These are phyloP conservation scores for Davidsoniella australis DNA, from an alignment of 2,329 filamentous ascomycete species.

Conservation along the genomic window DNA sequence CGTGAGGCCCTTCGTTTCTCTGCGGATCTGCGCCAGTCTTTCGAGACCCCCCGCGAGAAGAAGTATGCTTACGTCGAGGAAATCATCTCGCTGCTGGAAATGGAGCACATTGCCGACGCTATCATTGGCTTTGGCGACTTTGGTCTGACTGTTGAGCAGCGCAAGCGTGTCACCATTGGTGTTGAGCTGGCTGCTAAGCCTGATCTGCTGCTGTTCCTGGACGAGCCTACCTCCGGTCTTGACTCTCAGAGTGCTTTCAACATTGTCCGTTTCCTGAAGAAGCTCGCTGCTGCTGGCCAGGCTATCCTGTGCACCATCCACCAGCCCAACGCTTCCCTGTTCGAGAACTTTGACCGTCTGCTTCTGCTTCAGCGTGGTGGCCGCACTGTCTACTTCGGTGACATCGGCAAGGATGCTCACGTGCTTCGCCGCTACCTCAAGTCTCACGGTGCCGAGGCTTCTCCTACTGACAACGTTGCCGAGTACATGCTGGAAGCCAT, in stretches of 20 bases:
- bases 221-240: slow-evolving; percentile 62
- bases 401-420: slow-evolving; percentile 59
- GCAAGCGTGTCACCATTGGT: slow-evolving; percentile 72
- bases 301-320: slow-evolving; percentile 85
- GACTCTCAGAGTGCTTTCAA: slow-evolving; percentile 54
- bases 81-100: slow-evolving; percentile 40
- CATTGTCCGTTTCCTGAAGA: slow-evolving; percentile 51
- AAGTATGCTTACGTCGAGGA: slow-evolving; percentile 45
- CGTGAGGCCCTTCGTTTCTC: slow-evolving; percentile 47
- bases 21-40: slow-evolving; percentile 41
- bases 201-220: slow-evolving; percentile 58
- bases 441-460: slow-evolving; percentile 41
- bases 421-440: slow-evolving; percentile 49
- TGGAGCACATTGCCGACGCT: slow-evolving; percentile 40
- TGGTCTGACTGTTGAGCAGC: slow-evolving; percentile 50
- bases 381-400: slow-evolving; percentile 70
- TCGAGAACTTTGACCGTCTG: slow-evolving; percentile 75
- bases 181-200: slow-evolving; percentile 78
- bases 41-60: slow-evolving; percentile 33
- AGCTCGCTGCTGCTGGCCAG: slow-evolving; percentile 60
- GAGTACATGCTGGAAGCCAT: slow-evolving; percentile 82
- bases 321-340: slow-evolving; percentile 71
- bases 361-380: slow-evolving; percentile 64
- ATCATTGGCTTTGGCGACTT: slow-evolving; percentile 46
- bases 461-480: slow-evolving; percentile 38